phyloP scores from a whole-genome alignment of 2,329 filamentous ascomycete genomes.

The Huntiella abstrusa region DNA sequence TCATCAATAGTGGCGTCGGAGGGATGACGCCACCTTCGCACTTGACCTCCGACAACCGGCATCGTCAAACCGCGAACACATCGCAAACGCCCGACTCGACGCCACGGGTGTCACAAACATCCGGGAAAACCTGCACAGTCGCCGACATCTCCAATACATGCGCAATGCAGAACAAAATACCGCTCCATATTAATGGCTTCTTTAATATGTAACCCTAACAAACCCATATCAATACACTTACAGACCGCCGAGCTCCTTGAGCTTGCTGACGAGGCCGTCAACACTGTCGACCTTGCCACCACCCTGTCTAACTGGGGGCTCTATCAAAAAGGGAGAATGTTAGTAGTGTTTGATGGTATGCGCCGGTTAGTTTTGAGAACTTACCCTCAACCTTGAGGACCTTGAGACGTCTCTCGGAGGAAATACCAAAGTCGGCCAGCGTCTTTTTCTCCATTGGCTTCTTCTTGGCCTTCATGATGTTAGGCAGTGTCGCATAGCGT shows the following conservation, averaged over 20 bases:
- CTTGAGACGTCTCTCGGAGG: constrained; percentile 61
- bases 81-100: too few species aligned
- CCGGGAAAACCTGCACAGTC: too few species aligned
- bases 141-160: too few species aligned
- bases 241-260: constrained; percentile 90
- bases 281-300: constrained; percentile 97
- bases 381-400: constrained; percentile 70
- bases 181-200: not conserved
- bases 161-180: too few species aligned
- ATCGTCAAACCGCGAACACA: too few species aligned
- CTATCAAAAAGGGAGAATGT: constrained; percentile 22
- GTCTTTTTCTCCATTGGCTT: constrained; percentile 92
- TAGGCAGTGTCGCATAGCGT: constrained; percentile 82
- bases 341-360: not conserved
- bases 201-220: not conserved
- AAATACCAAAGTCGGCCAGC: constrained; percentile 62
- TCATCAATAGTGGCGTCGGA: too few species aligned
- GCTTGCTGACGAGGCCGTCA: constrained; percentile 76
- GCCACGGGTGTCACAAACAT: too few species aligned
- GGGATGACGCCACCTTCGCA: too few species aligned
- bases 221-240: constrained; percentile 21
- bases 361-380: constrained; percentile 17
- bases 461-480: constrained; percentile 99
- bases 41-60: too few species aligned
- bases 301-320: constrained; percentile 73